A percentile compares a stretch with the other conserved stretches of the same genome.
Evolutionary conservation across 805 yeast genomes (phyloP).

Genomic region (Candida succiphila): DNA sequence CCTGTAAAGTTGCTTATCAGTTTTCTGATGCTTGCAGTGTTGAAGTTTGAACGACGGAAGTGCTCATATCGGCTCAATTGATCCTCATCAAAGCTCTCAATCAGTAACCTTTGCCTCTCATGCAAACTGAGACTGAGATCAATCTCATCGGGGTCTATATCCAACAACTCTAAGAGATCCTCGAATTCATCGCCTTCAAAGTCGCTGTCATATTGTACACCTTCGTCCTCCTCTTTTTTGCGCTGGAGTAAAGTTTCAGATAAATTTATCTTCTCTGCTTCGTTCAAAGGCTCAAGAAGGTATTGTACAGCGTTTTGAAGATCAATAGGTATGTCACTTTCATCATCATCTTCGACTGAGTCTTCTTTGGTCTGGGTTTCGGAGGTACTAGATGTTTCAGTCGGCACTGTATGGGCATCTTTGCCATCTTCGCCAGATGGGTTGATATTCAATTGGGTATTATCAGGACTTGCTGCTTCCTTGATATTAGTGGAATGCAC

Average conservation of each 20-base stretch:
- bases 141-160: conserved; percentile 20
- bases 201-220: conserved; percentile 14
- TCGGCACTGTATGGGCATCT: too few species aligned
- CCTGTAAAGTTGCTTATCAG: conserved; percentile 71
- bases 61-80: conserved; percentile 86
- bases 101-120: conserved; percentile 50
- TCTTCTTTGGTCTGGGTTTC: not conserved
- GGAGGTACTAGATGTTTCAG: too few species aligned
- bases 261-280: conserved; percentile 9
- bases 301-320: conserved; percentile 15
- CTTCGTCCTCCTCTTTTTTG: conserved; percentile 20
- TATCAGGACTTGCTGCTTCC: too few species aligned
- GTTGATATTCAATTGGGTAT: too few species aligned
- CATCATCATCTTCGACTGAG: too few species aligned
- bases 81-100: conserved; percentile 66
- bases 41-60: conserved; percentile 68
- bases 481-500: not conserved
- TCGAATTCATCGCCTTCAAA: conserved; percentile 15
- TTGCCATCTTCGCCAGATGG: too few species aligned
- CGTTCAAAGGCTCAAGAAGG: conserved; percentile 14
- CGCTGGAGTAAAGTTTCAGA: conserved; percentile 14
- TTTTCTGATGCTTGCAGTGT: conserved; percentile 68
- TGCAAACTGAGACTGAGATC: conserved; percentile 33
- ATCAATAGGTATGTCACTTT: conserved; percentile 15
- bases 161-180: conserved; percentile 19